Evolutionary conservation across 352 stramenopile genomes (phyloP).

Genomic region (Pythium aristosporum): DNA sequence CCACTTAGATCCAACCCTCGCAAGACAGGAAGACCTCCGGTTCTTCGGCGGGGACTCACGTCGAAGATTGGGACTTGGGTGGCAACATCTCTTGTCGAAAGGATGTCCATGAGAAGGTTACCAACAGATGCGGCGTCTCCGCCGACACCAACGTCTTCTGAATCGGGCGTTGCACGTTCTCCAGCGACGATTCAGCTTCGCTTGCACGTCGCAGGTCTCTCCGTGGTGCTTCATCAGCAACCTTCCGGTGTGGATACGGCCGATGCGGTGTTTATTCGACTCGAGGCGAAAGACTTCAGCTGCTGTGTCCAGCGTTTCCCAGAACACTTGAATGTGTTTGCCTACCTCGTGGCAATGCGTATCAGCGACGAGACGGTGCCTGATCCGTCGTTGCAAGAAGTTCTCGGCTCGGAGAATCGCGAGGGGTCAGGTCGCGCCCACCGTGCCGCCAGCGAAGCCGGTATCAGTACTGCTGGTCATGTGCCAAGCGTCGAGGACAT

Average conservation of each 20-base stretch:
- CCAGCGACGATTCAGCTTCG: conserved; percentile 66
- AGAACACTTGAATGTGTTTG: conserved; percentile 65
- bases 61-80: conserved; percentile 33
- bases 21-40: not conserved
- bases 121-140: conserved; percentile 18
- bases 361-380: conserved; percentile 62
- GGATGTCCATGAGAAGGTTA: conserved; percentile 15
- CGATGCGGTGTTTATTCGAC: conserved; percentile 50
- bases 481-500: conserved; percentile 63
- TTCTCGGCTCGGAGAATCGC: conserved; percentile 22
- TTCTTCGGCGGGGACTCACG: conserved; percentile 14
- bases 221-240: conserved; percentile 61
- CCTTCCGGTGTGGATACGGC: conserved; percentile 11
- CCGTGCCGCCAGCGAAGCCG: not conserved
- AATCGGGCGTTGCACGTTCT: not conserved
- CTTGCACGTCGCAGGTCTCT: conserved; percentile 68
- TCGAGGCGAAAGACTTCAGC: conserved; percentile 70
- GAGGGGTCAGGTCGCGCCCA: not conserved
- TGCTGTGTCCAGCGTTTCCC: conserved; percentile 72
- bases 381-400: conserved; percentile 60
- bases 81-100: conserved; percentile 21
- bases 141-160: not conserved
- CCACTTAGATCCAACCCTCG: not conserved
- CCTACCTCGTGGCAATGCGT: conserved; percentile 72
- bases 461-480: conserved; percentile 28